phyloP scores from a whole-genome alignment of 2,329 filamentous ascomycete species.

The Claviceps spartinae region DNA sequence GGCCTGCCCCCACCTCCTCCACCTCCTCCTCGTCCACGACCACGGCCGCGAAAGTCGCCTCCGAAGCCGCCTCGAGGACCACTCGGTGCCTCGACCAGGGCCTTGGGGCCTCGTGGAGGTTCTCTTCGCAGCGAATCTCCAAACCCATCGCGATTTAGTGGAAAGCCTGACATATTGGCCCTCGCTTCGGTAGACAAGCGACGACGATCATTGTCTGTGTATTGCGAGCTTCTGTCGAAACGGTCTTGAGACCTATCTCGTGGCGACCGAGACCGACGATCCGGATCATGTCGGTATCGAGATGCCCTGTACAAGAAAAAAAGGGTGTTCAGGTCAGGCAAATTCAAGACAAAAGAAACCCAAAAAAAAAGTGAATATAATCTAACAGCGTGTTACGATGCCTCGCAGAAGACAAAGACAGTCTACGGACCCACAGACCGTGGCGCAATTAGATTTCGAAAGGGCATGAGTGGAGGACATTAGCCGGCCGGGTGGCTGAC shows the following conservation, averaged over 20 bases:
- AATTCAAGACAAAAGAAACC: background rate
- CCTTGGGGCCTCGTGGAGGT: conserved; percentile 70
- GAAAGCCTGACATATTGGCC: conserved; percentile 45
- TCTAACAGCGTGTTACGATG: background rate
- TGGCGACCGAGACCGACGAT: conserved; percentile 49
- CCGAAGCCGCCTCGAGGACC: conserved; percentile 54
- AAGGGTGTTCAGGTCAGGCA: background rate
- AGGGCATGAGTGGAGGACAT: background rate
- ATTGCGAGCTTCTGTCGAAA: conserved; percentile 42
- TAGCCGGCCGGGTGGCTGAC: background rate
- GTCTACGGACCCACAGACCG: background rate
- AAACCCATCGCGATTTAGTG: conserved; percentile 43
- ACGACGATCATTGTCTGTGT: conserved; percentile 53
- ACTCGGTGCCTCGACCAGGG: conserved; percentile 55
- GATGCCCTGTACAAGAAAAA: conserved; percentile 27
- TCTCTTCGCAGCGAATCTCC: conserved; percentile 47
- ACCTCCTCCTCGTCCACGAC: conserved; percentile 27
- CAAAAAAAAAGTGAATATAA: background rate
- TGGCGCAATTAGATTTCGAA: conserved; percentile 2
- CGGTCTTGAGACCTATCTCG: conserved; percentile 58
- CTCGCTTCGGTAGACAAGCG: conserved; percentile 48
- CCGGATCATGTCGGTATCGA: conserved; percentile 49
- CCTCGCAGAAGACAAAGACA: background rate
- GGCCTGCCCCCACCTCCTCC: conserved; percentile 46
- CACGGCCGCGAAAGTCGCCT: conserved; percentile 45